These are phyloP conservation scores for Claviceps arundinis DNA, from an alignment of 2,329 filamentous ascomycete genomes.

Conservation along the genomic window DNA sequence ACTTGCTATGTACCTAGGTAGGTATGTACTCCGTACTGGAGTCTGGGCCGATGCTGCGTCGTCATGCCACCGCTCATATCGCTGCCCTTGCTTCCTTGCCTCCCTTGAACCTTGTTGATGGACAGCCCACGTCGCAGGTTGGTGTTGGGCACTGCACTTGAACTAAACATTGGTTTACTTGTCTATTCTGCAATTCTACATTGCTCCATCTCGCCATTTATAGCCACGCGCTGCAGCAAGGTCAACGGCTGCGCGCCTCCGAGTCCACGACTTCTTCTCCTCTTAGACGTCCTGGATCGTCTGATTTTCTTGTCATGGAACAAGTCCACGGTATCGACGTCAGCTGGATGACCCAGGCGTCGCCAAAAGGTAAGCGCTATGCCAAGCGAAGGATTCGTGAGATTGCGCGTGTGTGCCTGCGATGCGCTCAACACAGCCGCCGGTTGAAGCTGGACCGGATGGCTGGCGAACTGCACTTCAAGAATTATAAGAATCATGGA, in stretches of 20 bases:
- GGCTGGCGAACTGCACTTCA: background rate
- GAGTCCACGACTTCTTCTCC: background rate
- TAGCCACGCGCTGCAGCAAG: background rate
- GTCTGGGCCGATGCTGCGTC: too few relatives aligned
- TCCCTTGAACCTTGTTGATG: too few relatives aligned
- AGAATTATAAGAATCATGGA: background rate
- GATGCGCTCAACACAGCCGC: background rate
- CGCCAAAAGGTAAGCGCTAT: conserved; percentile 56
- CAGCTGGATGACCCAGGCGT: conserved; percentile 76
- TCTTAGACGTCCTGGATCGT: background rate
- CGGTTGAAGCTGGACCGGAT: background rate
- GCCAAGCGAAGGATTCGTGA: background rate
- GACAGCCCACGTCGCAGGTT: too few relatives aligned
- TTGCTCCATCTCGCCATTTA: too few relatives aligned
- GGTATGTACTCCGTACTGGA: too few relatives aligned
- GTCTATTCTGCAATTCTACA: too few relatives aligned
- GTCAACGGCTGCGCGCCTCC: too few relatives aligned
- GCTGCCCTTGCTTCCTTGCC: too few relatives aligned
- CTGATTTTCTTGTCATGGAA: conserved; percentile 45
- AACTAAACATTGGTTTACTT: too few relatives aligned
- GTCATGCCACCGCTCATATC: too few relatives aligned
- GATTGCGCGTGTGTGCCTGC: background rate
- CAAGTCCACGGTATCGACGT: conserved; percentile 73
- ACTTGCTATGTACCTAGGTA: too few relatives aligned
- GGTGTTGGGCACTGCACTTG: too few relatives aligned